Evolutionary conservation across 352 stramenopile species (phyloP).

Genomic region (Phytopythium montanum): DNA sequence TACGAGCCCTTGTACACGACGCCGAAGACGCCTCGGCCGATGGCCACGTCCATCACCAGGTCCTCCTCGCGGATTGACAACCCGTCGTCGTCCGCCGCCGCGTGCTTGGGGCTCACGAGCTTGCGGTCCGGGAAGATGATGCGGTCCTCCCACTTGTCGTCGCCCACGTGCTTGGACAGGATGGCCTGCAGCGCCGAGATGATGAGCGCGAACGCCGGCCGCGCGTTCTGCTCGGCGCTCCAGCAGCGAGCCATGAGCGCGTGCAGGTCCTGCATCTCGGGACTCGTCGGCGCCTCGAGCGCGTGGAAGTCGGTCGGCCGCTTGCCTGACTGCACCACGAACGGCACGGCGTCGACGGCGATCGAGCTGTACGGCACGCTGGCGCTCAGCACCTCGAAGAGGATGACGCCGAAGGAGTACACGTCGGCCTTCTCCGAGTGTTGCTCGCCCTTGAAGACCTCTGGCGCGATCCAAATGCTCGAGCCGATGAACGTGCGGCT

Average conservation of each 20-base stretch:
- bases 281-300: constrained; percentile 38
- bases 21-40: constrained; percentile 76
- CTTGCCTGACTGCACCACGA: constrained; percentile 76
- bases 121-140: constrained; percentile 83
- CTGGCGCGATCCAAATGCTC: constrained; percentile 88
- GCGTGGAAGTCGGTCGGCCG: constrained; percentile 72
- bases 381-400: constrained; percentile 69
- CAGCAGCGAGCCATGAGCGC: constrained; percentile 77
- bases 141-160: constrained; percentile 81
- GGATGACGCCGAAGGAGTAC: constrained; percentile 85
- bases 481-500: constrained; percentile 77
- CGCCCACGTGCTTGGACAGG: constrained; percentile 58
- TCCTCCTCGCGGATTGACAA: constrained; percentile 80
- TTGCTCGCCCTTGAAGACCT: constrained; percentile 85
- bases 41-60: constrained; percentile 60
- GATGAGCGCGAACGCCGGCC: constrained; percentile 80
- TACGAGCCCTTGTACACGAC: constrained; percentile 84
- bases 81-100: constrained; percentile 51
- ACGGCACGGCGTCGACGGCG: constrained; percentile 76
- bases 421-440: constrained; percentile 89
- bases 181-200: constrained; percentile 73
- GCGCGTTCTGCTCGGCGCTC: constrained; percentile 58
- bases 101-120: constrained; percentile 47
- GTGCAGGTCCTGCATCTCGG: constrained; percentile 65
- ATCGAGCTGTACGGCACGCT: constrained; percentile 73